Evolutionary conservation across 1,284 basidiomycete species (phyloP), one percentile per base, ranked within the genome.

Genomic region (Trichosporon asahii): DNA sequence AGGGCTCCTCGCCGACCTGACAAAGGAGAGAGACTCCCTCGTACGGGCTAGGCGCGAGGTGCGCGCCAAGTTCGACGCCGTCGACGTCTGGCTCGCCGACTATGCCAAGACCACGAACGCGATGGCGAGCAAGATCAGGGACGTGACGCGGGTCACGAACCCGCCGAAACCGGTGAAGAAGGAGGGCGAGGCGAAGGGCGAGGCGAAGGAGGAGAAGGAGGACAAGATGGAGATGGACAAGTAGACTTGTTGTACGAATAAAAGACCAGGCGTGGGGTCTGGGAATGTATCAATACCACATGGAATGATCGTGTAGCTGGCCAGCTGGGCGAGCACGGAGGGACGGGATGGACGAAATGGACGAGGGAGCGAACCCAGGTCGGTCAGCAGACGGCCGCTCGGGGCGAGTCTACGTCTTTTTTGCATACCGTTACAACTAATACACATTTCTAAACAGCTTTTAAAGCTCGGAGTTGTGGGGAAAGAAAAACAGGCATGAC

Each of bases 21-120:
- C 76, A 2, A 76, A 76, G 66, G 77, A 83, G 64, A 72, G 80
- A 3, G 80, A 80, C 64, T 70, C 64, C 0, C 66, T 81, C 18
- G 73, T 80, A 37, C 74, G 75, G 49, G 66, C 77, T 3, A 78
- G 80, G 61, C 78, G 78, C 67, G 81, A 82, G 63, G 77, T 82
- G 60, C 78, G 77, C 66, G 63, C 72, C 60, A 78, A 76, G 55
- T 79, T 76, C 46, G 77, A 80, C 55, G 72, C 75, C 15, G 76
- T 76, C 15, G 80, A 80, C 21, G 75, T 77, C 3, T 78, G 76
- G 49, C 68, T 83, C 46, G 66, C 65, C 1, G 78, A 80, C 37
- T 80, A 74, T 61, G 70, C 76, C 3, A 80, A 76, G 76, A 76
- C 75, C 23, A 73, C 74, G 14, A 73, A 73, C 15, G 75, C 76